These are phyloP conservation scores for Purpureocillium takamizusanense DNA, from an alignment of 2,329 filamentous ascomycete species.

Conservation along the genomic window DNA sequence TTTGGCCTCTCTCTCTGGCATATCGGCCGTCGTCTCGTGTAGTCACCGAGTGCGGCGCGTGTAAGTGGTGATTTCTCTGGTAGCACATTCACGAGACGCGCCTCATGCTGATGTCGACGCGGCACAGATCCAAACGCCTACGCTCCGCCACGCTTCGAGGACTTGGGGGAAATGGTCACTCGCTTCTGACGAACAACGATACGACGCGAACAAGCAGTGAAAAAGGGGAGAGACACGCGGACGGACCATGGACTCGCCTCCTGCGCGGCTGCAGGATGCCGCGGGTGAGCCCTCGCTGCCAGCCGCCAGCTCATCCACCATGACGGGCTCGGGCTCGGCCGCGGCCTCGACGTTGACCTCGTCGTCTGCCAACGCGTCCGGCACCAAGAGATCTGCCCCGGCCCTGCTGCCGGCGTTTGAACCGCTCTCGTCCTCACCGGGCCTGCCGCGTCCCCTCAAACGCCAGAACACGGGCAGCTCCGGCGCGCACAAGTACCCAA, in stretches of 20 bases:
- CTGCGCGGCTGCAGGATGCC: constrained; percentile 8
- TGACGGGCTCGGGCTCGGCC: constrained; percentile 4
- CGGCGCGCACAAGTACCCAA: constrained; percentile 65
- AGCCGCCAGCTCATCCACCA: constrained; percentile 9
- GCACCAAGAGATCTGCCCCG: constrained; percentile 54
- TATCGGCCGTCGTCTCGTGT: no score
- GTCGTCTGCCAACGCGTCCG: constrained; percentile 20
- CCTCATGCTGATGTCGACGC: not conserved
- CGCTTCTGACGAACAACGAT: not conserved
- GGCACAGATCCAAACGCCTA: not conserved
- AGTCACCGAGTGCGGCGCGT: not conserved
- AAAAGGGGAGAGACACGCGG: not conserved
- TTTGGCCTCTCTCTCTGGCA: no score
- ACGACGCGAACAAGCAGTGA: not conserved
- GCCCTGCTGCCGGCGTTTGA: constrained; percentile 72
- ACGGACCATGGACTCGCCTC: constrained; percentile 31
- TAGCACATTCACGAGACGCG: not conserved
- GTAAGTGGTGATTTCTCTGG: constrained; percentile 1
- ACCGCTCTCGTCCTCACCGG: constrained; percentile 68
- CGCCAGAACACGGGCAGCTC: constrained; percentile 45
- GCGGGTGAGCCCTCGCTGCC: constrained; percentile 23
- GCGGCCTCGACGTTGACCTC: not conserved
- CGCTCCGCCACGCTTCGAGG: no score
- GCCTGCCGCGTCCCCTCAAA: constrained; percentile 59
- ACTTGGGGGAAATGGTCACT: not conserved